Base-by-base conservation (phyloP, 768 basidiomycete genomes). In the Suillus weaverae region DNA sequence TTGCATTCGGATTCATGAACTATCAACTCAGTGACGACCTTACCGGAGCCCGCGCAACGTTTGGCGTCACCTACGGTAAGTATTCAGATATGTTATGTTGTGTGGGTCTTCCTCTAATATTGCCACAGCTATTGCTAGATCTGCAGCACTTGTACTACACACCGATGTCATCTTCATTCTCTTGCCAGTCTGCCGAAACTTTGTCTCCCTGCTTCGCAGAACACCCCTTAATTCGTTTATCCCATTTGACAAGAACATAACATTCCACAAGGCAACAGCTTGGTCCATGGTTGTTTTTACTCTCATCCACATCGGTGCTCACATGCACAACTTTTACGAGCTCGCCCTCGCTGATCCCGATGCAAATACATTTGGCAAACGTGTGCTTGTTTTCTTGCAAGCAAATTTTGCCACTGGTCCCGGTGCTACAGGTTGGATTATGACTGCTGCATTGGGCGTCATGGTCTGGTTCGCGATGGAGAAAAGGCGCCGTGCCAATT, bases 91-190 rank as follows among this genome's bases (percentile, higher is more conserved):
- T 22, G 8, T 14, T 18, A 4, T 22, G 8, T 14, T 22, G 33
- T 62, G 22, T 33, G 26, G 22, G 11, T 8, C 50, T 33, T 33
- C 9, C 9, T 46, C 10, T 33, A 61, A 50, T 59, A 51, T 44
- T 8, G 5, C 39, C 20, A 13, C 68, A 96, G 95, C 89, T 51
- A 90, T 93, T 69, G 95, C 96, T 56, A 89, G 95, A 76, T 78
- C 89, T 4, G 91, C 95, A 50, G 97, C 96, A 6, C 88, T 97
- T 53, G 87, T 96, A 59, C 85, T 97, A 10, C 94, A 97, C 70
- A 84, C 97, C 71, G 93, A 97, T 77, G 89, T 94, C 65, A 87
- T 93, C 67, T 93, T 97, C 81, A 95, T 99, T 76, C 87, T 98
- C 59, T 85, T 99, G 36, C 97, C 96, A 33, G 86, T 98, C 74